Conservation (phyloP, 2,329 filamentous ascomycete species). For the Ophiosphaerella narmari region DNA sequence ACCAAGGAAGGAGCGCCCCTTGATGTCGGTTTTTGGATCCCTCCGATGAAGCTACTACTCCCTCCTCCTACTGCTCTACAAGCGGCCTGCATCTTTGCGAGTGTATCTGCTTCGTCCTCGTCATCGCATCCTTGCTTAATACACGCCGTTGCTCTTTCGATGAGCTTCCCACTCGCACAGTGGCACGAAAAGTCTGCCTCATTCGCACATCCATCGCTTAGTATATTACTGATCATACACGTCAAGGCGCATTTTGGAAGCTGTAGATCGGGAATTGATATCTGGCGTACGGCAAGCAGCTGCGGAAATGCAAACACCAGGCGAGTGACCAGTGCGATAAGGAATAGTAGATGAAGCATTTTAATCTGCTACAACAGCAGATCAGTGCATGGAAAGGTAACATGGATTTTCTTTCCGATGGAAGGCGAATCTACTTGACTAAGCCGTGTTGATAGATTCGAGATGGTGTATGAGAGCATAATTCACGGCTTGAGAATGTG, state of each 20-base stretch:
- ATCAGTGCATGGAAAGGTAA: no score
- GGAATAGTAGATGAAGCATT: slow-evolving; percentile 3
- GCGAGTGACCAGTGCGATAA: slow-evolving; percentile 1
- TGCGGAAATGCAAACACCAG: slow-evolving; percentile 7
- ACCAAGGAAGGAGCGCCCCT: neutral
- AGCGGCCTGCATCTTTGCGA: slow-evolving; percentile 7
- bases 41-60: neutral
- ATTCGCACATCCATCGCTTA: slow-evolving; percentile 18
- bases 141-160: slow-evolving; percentile 12
- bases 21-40: neutral
- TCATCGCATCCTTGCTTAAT: slow-evolving; percentile 13
- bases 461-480: no score
- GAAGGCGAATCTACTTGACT: no score
- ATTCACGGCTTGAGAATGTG: no score
- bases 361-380: neutral
- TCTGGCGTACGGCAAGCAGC: slow-evolving; percentile 3
- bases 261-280: slow-evolving; percentile 6
- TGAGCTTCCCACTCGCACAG: slow-evolving; percentile 12
- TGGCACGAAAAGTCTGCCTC: slow-evolving; percentile 28
- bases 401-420: no score
- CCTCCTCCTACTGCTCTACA: slow-evolving; percentile 3
- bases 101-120: slow-evolving; percentile 8
- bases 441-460: no score
- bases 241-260: slow-evolving; percentile 23
- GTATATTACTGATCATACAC: slow-evolving; percentile 22